Base-by-base conservation (phyloP, 2,329 filamentous ascomycete species). In the Pezicula rhizophila region DNA sequence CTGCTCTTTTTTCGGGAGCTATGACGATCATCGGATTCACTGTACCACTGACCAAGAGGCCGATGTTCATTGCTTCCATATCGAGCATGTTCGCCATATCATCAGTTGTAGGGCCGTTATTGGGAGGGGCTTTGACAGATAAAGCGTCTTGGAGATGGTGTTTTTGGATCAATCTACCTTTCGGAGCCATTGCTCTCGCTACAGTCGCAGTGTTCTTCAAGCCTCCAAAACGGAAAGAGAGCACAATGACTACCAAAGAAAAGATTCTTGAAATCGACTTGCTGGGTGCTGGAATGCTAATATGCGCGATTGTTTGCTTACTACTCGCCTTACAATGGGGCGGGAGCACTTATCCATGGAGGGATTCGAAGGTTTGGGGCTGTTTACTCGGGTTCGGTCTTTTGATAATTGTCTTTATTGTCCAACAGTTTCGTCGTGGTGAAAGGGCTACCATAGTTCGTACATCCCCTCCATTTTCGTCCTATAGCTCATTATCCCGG, bases 311-410 rank as follows among this genome's bases (percentile, higher is more conserved):
- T 60, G 59, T 77, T 55, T 61, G 64, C 57, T 64, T 72, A 45
- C 64, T 77, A 26, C 63, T 76, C 3, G 74, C 72, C 12, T 59
- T 77, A 1, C 72, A 76, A 58, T 76, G 71, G 61, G 74, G 72
- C 41, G 74, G 74, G 5, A 62, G 65, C 5, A 66, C 64, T 2
- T 66, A 75, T 48, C 53, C 67, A 15, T 77, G 74, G 74, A 64
- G 66, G 44, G 64, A 67, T 1, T 67, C 67, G 26, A 58, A 63
- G 28, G 66, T 75, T 28, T 67, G 75, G 53, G 71, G 71, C 2
- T 68, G 72, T 11, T 57, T 75, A 26, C 65, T 74, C 25, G 70
- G 70, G 7, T 66, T 64, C 45, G 62, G 51, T 17, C 43, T 64
- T 3, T 43, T 68, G 11, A 54, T 69, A 5, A 52, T 61, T 14